Evolutionary conservation across 192 early-diverging fungal species (phyloP).

Genomic region (Backusella luteola): DNA sequence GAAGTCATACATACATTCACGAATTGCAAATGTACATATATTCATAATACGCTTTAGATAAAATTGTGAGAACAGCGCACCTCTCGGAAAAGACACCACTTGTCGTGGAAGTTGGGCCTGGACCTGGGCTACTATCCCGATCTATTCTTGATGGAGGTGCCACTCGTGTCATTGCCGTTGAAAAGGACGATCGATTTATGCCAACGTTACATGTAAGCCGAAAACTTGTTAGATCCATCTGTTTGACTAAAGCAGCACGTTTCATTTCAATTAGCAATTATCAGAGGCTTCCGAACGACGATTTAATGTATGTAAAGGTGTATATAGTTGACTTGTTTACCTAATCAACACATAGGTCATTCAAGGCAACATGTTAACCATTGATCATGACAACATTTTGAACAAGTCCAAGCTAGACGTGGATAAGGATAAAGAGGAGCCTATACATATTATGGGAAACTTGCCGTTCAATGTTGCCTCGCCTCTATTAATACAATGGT

Average conservation of each 20-base stretch:
- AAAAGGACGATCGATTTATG: constrained; percentile 72
- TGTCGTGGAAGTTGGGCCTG: constrained; percentile 78
- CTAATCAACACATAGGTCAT: constrained; percentile 29
- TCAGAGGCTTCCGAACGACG: constrained; percentile 59
- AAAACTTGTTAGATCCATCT: neutral
- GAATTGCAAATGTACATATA: neutral
- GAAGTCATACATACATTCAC: neutral
- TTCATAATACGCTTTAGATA: constrained; percentile 43
- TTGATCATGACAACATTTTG: constrained; percentile 56
- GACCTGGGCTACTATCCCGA: constrained; percentile 74
- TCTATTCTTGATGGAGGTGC: constrained; percentile 72
- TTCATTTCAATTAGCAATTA: constrained; percentile 51
- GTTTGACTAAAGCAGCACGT: neutral
- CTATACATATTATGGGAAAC: constrained; percentile 73
- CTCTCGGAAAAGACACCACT: constrained; percentile 56
- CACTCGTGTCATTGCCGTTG: constrained; percentile 62
- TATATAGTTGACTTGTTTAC: neutral
- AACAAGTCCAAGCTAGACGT: constrained; percentile 29
- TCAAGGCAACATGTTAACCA: constrained; percentile 63
- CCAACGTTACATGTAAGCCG: constrained; percentile 53
- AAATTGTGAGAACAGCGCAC: constrained; percentile 59
- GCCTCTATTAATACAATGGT: constrained; percentile 70
- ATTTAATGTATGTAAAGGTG: constrained; percentile 37
- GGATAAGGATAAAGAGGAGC: neutral
- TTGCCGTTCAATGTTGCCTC: constrained; percentile 78